Evolutionary conservation across 345 rosid genomes (phyloP), one percentile per base, ranked within the genome.

Genomic region (Cardamine occulta): DNA sequence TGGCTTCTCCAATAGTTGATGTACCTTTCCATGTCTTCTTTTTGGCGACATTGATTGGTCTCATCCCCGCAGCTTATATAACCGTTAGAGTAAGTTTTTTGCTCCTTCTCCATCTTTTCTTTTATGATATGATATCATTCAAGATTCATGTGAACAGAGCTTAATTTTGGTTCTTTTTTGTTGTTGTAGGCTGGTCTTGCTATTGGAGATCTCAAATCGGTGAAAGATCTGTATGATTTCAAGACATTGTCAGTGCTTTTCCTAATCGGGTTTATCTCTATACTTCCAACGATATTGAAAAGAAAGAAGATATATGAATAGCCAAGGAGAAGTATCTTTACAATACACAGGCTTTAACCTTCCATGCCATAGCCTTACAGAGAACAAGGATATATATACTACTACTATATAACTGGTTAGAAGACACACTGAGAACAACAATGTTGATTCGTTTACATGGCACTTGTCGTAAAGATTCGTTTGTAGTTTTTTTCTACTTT

Each of bases 1-100:
- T 95, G 87, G 99, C 98, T 11, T 95, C 99, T 68, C 97, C 98
- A 1, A 95, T 95, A 7, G 96, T 95, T 44, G 98, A 95, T 82
- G 86, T 95, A 74, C 99, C 99, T 13, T 95, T 92, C 82, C 97
- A 90, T 84, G 68, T 92, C 62, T 95, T 95, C 97, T 92, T 92
- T 72, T 74, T 80, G 78, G 99, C 98, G 28, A 95, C 98, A 65
- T 75, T 89, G 83, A 75, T 92, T 63, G 98, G 99, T 72, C 87
- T 95, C 80, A 85, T 92, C 29, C 99, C 99, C 2, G 97, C 99
- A 29, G 85, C 99, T 45, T 92, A 88, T 71, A 90, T 95, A 52
- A 95, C 99, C 34, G 97, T 92, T 74, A 84, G 92, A 77, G 99
- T 92, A 86, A 83, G 92, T 62, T 40, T 68, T 52, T 21, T 34